Percentiles rank a stretch among this genome's conserved stretches.
These are phyloP conservation scores for Ogataea pignaliae DNA, from an alignment of 805 yeast species.

Conservation along the genomic window DNA sequence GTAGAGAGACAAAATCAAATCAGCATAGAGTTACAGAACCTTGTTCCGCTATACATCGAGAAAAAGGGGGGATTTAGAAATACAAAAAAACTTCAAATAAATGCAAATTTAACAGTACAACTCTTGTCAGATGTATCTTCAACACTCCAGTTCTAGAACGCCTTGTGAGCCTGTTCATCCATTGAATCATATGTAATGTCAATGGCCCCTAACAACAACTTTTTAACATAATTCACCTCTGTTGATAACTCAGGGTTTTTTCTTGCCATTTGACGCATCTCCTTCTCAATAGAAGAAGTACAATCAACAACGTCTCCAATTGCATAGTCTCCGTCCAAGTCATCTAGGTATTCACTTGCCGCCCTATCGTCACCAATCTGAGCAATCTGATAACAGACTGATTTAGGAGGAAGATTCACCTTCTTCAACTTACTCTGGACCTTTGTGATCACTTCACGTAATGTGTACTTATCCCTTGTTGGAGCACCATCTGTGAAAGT, in stretches of 20 bases:
- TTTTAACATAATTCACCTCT: slow-evolving; percentile 24
- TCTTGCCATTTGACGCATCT: slow-evolving; percentile 17
- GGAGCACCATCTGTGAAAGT: slow-evolving; percentile 25
- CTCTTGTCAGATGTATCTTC: neutral
- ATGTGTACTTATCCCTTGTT: slow-evolving; percentile 12
- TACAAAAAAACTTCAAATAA: neutral
- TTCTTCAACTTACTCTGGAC: slow-evolving; percentile 11
- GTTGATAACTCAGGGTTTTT: slow-evolving; percentile 19
- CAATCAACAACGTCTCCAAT: slow-evolving; percentile 25
- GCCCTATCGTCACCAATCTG: slow-evolving; percentile 21
- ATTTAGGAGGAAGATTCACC: slow-evolving; percentile 9
- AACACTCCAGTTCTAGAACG: slow-evolving; percentile 3
- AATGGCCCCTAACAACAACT: slow-evolving; percentile 21
- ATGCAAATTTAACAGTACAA: neutral
- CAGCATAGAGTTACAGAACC: neutral
- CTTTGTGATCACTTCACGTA: slow-evolving; percentile 9
- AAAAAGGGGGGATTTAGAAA: too few species aligned
- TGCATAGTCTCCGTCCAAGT: slow-evolving; percentile 12
- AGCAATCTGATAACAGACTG: slow-evolving; percentile 22
- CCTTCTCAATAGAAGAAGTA: slow-evolving; percentile 23
- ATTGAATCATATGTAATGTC: slow-evolving; percentile 22
- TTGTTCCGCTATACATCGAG: neutral
- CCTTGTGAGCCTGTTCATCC: slow-evolving; percentile 19
- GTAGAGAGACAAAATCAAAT: too few species aligned
- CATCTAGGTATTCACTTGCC: slow-evolving; percentile 20